Percentiles rank a stretch among this genome's conserved stretches.
These are phyloP conservation scores for Sporormia fimetaria DNA, from an alignment of 495 filamentous ascomycete genomes.

Conservation along the genomic window DNA sequence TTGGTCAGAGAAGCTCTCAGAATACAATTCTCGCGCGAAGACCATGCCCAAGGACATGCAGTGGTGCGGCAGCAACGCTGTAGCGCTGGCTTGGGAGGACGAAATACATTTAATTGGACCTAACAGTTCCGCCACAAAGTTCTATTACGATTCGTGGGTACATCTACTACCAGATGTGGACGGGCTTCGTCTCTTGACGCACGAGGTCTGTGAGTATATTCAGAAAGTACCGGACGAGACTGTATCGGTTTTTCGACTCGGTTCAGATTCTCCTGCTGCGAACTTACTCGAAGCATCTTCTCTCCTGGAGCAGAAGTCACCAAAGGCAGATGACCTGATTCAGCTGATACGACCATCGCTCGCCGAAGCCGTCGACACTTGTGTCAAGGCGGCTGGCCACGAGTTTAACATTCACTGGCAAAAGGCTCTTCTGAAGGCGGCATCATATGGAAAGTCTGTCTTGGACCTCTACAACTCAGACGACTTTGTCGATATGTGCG, in stretches of 20 bases:
- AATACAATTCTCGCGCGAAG: slow-evolving; percentile 78
- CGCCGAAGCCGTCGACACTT: slow-evolving; percentile 83
- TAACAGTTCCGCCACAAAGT: slow-evolving; percentile 63
- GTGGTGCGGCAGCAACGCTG: slow-evolving; percentile 94
- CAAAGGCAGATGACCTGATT: slow-evolving; percentile 95
- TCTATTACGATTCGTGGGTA: slow-evolving; percentile 81
- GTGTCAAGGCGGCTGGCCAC: slow-evolving; percentile 80
- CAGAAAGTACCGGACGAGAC: slow-evolving; percentile 85
- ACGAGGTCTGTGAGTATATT: slow-evolving; percentile 87
- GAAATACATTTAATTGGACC: slow-evolving; percentile 93
- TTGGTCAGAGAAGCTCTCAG: slow-evolving; percentile 81
- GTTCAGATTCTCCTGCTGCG: slow-evolving; percentile 76
- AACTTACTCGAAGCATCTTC: slow-evolving; percentile 86
- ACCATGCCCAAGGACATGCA: slow-evolving; percentile 79
- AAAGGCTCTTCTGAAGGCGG: slow-evolving; percentile 86
- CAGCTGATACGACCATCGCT: slow-evolving; percentile 79
- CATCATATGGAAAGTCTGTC: slow-evolving; percentile 93
- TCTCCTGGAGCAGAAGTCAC: slow-evolving; percentile 83
- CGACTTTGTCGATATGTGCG: slow-evolving; percentile 97
- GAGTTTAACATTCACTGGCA: slow-evolving; percentile 88
- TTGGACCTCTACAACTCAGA: slow-evolving; percentile 93
- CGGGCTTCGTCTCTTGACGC: slow-evolving; percentile 76
- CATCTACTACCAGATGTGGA: slow-evolving; percentile 84
- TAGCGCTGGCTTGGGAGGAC: slow-evolving; percentile 93
- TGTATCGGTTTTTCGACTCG: slow-evolving; percentile 78